Conservation (phyloP, 352 stramenopile species). For the Pythium angustatum region DNA sequence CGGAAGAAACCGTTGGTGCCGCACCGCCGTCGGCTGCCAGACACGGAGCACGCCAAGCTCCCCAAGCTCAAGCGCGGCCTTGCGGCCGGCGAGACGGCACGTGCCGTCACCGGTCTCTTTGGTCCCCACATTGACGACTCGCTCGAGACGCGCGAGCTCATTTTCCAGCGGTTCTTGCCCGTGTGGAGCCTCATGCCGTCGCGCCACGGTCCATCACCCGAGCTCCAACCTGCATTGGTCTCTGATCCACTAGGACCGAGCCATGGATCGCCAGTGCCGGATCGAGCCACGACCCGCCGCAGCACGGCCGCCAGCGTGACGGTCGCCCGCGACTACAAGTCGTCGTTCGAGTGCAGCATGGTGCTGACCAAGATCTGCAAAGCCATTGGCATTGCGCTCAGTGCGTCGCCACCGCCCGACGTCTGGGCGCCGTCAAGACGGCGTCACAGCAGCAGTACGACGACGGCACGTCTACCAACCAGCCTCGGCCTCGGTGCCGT, state of each 20-base stretch:
- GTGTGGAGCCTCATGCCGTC: constrained; percentile 51
- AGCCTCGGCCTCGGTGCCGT: constrained; percentile 29
- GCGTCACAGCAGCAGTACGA: constrained; percentile 22
- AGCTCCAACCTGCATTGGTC: too few species aligned
- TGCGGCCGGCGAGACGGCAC: not conserved
- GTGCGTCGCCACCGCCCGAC: constrained; percentile 10
- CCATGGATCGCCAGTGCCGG: too few species aligned
- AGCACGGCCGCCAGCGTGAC: too few species aligned
- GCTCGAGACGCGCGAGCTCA: constrained; percentile 22
- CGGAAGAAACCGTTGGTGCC: constrained; percentile 17
- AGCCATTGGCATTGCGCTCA: constrained; percentile 43
- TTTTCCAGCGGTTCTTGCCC: constrained; percentile 39
- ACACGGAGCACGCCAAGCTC: constrained; percentile 2
- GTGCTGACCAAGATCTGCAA: constrained; percentile 63
- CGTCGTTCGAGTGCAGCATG: constrained; percentile 57
- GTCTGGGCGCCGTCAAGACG: constrained; percentile 21
- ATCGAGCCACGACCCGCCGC: too few species aligned
- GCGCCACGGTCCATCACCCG: not conserved
- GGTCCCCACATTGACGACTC: constrained; percentile 37
- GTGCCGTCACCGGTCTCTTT: constrained; percentile 29
- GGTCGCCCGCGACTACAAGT: constrained; percentile 25
- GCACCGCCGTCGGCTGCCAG: not conserved
- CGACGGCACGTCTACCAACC: too few species aligned
- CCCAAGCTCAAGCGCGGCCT: constrained; percentile 13
- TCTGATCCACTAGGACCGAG: too few species aligned